Percentiles rank a stretch among this genome's conserved stretches.
Evolutionary conservation across 2,329 filamentous ascomycete species (phyloP).

Genomic region (Cytospora chrysosperma): DNA sequence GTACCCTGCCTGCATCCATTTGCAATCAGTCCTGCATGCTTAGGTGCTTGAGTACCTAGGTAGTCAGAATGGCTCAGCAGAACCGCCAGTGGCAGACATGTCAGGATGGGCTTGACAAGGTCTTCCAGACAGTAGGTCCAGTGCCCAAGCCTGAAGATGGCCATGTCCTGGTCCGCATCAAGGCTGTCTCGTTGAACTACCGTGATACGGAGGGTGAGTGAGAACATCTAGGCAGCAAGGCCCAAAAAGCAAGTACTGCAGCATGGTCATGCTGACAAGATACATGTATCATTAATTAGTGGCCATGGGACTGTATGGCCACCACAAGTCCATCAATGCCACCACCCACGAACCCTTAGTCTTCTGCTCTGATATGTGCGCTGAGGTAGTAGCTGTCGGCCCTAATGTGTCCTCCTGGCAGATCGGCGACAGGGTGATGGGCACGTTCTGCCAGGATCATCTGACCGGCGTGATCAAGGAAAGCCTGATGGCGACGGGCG

Average conservation of each 20-base stretch:
- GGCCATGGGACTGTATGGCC: conserved; percentile 63
- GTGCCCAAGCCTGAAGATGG: conserved; percentile 48
- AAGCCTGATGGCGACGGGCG: conserved; percentile 53
- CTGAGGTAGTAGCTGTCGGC: conserved; percentile 53
- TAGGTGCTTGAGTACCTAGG: too few relatives aligned
- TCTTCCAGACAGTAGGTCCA: conserved; percentile 43
- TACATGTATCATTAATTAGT: conserved; percentile 43
- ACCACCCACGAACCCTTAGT: conserved; percentile 47
- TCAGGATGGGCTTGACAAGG: conserved; percentile 56
- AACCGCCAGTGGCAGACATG: conserved; percentile 51
- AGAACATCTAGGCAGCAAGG: not conserved
- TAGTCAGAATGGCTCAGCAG: conserved; percentile 7
- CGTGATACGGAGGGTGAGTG: conserved; percentile 48
- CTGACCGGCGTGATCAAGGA: conserved; percentile 59
- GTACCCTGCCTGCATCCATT: not conserved
- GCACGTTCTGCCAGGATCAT: conserved; percentile 60
- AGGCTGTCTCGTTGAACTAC: conserved; percentile 49
- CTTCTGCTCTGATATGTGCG: conserved; percentile 71
- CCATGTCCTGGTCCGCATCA: conserved; percentile 52
- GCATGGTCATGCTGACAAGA: not conserved
- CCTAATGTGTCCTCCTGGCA: conserved; percentile 44
- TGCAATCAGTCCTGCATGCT: too few relatives aligned
- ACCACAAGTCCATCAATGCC: conserved; percentile 54
- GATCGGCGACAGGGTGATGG: conserved; percentile 64
- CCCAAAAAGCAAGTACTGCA: not conserved